Evolutionary conservation across 345 rosid genomes (phyloP).

Genomic region (Leavenworthia alabamica): DNA sequence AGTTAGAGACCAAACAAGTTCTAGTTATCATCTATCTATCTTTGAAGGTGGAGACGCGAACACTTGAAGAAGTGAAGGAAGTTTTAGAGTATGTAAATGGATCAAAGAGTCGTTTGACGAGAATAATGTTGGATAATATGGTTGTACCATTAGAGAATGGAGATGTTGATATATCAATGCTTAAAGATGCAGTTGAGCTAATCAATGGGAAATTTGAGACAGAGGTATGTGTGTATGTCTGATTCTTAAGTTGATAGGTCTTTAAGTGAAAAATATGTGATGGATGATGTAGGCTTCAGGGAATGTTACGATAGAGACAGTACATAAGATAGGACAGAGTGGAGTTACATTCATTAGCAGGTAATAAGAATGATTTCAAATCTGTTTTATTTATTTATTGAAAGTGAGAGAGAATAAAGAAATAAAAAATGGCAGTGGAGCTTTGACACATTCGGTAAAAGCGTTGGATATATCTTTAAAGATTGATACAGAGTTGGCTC

Average conservation of each 20-base stretch:
- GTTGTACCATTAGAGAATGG: slow-evolving; percentile 78
- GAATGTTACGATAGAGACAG: slow-evolving; percentile 84
- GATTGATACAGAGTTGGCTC: slow-evolving; percentile 87
- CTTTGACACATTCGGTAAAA: slow-evolving; percentile 85
- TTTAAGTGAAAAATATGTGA: neutral
- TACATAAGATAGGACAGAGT: slow-evolving; percentile 84
- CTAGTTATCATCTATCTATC: neutral
- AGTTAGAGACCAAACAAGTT: neutral
- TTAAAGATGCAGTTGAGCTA: slow-evolving; percentile 61
- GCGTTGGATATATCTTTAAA: slow-evolving; percentile 91
- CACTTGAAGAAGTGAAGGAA: slow-evolving; percentile 76
- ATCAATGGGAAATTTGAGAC: slow-evolving; percentile 73
- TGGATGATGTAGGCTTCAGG: slow-evolving; percentile 72
- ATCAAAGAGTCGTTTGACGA: slow-evolving; percentile 50
- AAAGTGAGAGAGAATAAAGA: neutral
- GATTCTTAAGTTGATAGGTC: neutral
- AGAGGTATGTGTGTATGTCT: slow-evolving; percentile 45
- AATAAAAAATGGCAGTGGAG: slow-evolving; percentile 81
- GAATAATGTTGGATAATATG: slow-evolving; percentile 97
- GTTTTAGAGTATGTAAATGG: slow-evolving; percentile 55
- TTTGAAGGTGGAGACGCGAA: slow-evolving; percentile 78
- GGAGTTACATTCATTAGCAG: slow-evolving; percentile 94
- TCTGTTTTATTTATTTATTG: too few species aligned
- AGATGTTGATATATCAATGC: slow-evolving; percentile 83
- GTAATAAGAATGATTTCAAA: slow-evolving; percentile 28